These are phyloP conservation scores for Dactylis glomerata DNA, from an alignment of 176 grass and related monocot genomes.

Conservation along the genomic window DNA sequence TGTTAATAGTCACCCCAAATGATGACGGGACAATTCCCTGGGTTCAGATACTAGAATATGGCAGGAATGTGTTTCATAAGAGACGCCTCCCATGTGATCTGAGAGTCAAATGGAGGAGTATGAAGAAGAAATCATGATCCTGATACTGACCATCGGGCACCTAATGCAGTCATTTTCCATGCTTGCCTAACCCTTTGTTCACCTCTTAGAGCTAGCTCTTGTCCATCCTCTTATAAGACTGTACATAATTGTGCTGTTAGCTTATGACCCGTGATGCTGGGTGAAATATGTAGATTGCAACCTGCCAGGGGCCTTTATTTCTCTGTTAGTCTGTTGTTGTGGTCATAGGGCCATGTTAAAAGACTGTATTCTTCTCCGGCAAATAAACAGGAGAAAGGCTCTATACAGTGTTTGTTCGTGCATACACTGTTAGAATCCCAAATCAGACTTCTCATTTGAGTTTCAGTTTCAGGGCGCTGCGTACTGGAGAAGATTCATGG, in stretches of 20 bases:
- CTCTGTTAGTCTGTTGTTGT: neutral
- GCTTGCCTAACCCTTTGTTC: neutral
- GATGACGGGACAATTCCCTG: slow-evolving; percentile 37
- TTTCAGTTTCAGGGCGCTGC: neutral
- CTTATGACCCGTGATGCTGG: neutral
- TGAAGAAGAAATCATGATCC: slow-evolving; percentile 31
- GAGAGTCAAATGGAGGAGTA: slow-evolving; percentile 82
- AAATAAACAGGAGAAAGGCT: neutral
- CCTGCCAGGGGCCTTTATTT: neutral
- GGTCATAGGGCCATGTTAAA: neutral
- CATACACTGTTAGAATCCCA: neutral
- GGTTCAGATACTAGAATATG: slow-evolving; percentile 43
- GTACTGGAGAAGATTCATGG: neutral
- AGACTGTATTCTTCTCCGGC: neutral
- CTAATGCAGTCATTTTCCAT: neutral
- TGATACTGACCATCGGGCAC: neutral
- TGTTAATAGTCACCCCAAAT: slow-evolving; percentile 27
- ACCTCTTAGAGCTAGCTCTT: neutral
- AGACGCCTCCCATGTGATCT: slow-evolving; percentile 52
- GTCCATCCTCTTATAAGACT: neutral
- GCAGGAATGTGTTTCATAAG: slow-evolving; percentile 42
- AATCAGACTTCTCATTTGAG: neutral
- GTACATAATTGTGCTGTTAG: slow-evolving; percentile 1
- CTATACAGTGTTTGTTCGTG: neutral
- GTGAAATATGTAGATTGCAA: neutral